phyloP scores from a whole-genome alignment of 495 filamentous ascomycete genomes.

The Daldinia concentrica region DNA sequence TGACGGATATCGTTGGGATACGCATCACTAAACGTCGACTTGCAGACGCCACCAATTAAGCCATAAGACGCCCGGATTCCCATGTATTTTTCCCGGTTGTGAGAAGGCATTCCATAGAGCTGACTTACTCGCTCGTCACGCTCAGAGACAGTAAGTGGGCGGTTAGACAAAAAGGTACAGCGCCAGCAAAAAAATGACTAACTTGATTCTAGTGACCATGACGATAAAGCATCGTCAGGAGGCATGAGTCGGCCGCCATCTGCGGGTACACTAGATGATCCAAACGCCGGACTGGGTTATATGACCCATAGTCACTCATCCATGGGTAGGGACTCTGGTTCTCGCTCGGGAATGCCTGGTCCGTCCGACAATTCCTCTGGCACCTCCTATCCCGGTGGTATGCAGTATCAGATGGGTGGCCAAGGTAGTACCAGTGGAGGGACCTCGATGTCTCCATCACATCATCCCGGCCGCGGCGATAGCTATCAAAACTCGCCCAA shows the following conservation, averaged over 20 bases:
- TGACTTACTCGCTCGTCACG: conserved; percentile 81
- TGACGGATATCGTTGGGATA: conserved; percentile 6
- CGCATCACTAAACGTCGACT: conserved; percentile 32
- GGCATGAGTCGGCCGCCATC: conserved; percentile 38
- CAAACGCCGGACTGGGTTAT: conserved; percentile 20
- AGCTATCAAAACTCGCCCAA: conserved; percentile 32
- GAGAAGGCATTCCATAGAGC: conserved; percentile 71
- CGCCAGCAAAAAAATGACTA: conserved; percentile 7
- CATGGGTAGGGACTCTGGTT: conserved; percentile 8
- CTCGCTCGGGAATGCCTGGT: conserved; percentile 17
- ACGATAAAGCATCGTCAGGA: conserved; percentile 46
- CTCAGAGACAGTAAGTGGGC: conserved; percentile 78
- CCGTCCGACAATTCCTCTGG: conserved; percentile 32
- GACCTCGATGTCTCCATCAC: conserved; percentile 39
- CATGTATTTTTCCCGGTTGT: conserved; percentile 72
- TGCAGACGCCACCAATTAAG: conserved; percentile 85
- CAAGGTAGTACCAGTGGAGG: conserved; percentile 34
- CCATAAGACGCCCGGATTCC: conserved; percentile 75
- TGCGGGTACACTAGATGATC: conserved; percentile 21
- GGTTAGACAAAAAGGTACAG: not conserved
- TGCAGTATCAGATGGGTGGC: conserved; percentile 36
- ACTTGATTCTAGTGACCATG: conserved; percentile 48
- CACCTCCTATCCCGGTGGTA: conserved; percentile 26
- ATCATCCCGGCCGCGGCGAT: conserved; percentile 14
- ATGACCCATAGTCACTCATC: conserved; percentile 14